Evolutionary conservation across 2,329 filamentous ascomycete genomes (phyloP).

Genomic region (Aspergillus fructus): DNA sequence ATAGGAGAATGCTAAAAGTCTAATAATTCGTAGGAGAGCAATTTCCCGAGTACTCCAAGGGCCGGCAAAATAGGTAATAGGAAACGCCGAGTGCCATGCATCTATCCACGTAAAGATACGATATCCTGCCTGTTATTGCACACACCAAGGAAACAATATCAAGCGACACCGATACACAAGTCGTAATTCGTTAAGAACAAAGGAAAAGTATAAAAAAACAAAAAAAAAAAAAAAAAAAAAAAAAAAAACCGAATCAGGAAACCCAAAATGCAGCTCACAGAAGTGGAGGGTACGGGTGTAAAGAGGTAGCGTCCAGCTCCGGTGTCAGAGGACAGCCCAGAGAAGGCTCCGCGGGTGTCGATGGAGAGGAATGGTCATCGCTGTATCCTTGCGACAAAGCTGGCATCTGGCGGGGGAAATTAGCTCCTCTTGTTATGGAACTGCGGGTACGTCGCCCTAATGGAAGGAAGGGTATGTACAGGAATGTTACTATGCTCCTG

Average conservation of each 20-base stretch:
- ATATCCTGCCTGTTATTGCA: neutral
- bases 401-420: conserved; percentile 33
- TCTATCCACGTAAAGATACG: conserved; percentile 2
- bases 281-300: conserved; percentile 30
- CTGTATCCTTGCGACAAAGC: conserved; percentile 37
- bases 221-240: neutral
- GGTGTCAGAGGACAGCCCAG: conserved; percentile 44
- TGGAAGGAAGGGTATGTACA: conserved; percentile 42
- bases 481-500: conserved; percentile 40
- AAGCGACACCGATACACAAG: neutral
- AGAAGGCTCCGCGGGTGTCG: conserved; percentile 42
- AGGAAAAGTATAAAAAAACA: neutral
- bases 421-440: conserved; percentile 17
- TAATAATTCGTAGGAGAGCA: neutral
- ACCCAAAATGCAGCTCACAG: conserved; percentile 13
- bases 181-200: neutral
- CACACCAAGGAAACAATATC: neutral
- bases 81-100: conserved; percentile 10
- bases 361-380: conserved; percentile 40
- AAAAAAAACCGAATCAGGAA: neutral
- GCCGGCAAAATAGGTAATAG: neutral
- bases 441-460: conserved; percentile 19
- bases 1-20: neutral
- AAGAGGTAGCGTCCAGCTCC: conserved; percentile 41
- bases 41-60: conserved; percentile 4